phyloP scores from a whole-genome alignment of 306 rosid genomes.

The Castanea crenata region DNA sequence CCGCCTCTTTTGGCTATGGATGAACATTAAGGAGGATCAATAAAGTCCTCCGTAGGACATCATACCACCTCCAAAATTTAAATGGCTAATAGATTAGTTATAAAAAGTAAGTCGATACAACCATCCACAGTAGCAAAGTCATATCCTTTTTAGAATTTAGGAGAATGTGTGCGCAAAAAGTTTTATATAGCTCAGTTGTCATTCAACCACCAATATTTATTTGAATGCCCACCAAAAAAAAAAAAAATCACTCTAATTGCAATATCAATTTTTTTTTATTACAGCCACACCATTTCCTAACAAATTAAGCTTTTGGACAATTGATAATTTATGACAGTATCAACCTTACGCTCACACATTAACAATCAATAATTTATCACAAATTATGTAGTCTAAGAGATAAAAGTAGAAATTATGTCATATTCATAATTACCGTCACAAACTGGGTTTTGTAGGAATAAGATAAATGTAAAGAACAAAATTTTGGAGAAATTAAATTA shows the following conservation, averaged over 20 bases:
- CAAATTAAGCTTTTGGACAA: too few species aligned
- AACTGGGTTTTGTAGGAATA: too few species aligned
- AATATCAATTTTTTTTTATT: too few species aligned
- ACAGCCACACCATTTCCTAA: too few species aligned
- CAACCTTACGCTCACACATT: too few species aligned
- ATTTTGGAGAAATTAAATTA: background rate
- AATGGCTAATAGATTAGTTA: background rate
- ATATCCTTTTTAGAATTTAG: background rate
- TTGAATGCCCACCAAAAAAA: too few species aligned
- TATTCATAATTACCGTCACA: background rate
- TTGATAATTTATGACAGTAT: too few species aligned
- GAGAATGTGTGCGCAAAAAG: too few species aligned
- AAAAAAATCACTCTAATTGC: too few species aligned
- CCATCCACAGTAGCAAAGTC: background rate
- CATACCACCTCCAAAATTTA: background rate
- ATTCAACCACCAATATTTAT: background rate
- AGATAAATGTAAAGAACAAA: background rate
- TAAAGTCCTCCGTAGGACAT: background rate
- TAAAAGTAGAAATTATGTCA: background rate
- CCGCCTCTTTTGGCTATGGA: background rate
- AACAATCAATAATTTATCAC: too few species aligned
- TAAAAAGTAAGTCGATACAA: background rate
- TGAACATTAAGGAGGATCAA: background rate
- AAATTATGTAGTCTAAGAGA: background rate
- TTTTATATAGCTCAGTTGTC: background rate